Base-by-base conservation (phyloP, 768 basidiomycete species). In the Hygrophoropsis aurantiaca region DNA sequence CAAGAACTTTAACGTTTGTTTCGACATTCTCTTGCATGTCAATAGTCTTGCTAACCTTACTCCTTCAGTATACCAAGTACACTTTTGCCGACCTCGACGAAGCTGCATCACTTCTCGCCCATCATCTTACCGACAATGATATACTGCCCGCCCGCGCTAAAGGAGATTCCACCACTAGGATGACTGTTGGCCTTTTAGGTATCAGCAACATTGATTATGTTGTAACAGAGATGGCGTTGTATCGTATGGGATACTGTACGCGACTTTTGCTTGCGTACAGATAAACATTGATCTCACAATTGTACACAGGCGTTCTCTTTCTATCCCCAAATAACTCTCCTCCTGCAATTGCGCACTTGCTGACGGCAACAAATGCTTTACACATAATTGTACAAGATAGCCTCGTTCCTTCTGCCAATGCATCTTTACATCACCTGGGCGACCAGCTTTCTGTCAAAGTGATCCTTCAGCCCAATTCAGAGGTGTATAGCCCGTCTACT, bases 281-380 rank as follows among this genome's bases (percentile, higher is more conserved):
- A 5, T 2, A 9, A 6, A 39, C 2, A 4, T 11, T 26, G 26
- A 21, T 47, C 23, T 44, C 10, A 20, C 15, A 10, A 1, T 9
- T 7, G 43, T 16, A 27, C n/a, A 13, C 20, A 62, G 53, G 52
- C 9, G 59, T 65, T 1, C 69, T 71, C 32, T 65, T 71, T 8
- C 58, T 74, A 5, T 74, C 73, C 5, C 64, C 71, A 4, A 68
- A 74, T 51, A 79, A 78, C 56, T 77, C 76, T 0, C 64, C 73
- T 0, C 58, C 68, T 4, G 78, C 76, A 4, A 67, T 74, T 20
- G 74, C 74, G 1, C 70, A 77, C 50, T 63, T 81, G 16, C 59
- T 77, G 50, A 47, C 58, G 2, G 45, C 32, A 32, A 65, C 61
- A 2, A 44, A 52, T 30, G 45, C 58, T 4, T 52, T 54, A 1